Evolutionary conservation across 352 stramenopile species (phyloP), one percentile per base, ranked within the genome.

Genomic region (Globisporangium cederbergense): DNA sequence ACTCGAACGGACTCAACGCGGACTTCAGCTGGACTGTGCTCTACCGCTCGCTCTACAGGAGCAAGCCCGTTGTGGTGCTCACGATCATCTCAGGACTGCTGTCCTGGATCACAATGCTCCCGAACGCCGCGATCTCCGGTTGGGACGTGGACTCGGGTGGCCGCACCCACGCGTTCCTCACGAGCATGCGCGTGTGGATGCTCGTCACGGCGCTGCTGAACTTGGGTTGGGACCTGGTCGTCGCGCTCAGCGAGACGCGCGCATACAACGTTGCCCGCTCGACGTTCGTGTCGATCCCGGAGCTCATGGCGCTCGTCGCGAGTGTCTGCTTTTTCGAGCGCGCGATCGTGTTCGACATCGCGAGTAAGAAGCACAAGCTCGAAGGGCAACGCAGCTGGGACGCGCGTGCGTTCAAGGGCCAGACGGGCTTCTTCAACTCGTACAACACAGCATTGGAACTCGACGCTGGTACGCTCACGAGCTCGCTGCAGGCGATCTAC

Each of bases 11-110:
- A 28, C 56, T 71, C 36, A 50, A 52, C n/a, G 28, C 30, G 25
- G 59, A 75, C 40, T 73, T 74, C 64, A 80, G 58, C n/a, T 86
- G 73, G 75, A 69, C 72, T 4, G 34, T 81, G 46, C 58, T 89
- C 18, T 86, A 83, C 50, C 69, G 79, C 9, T 88, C 82, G 4
- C 58, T 87, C 28, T 86, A 86, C 55, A 78, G 74, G 22, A 89
- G 79, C 20, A 52, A 58, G 0, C 54, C 55, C 0, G 75, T 88
- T 40, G 60, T 76, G 4, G 11, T 64, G 32, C 72, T 88, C 54
- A 85, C 78, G 10, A 58, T 83, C 0, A 13, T 84, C 5, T 86
- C 78, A 0, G 66, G 62, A 8, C 14, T 79, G 11, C 67, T 84
- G 3, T 91, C 79, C 22, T 89, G 82, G 82, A 58, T 79, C 20